Percentiles rank a stretch among this genome's conserved stretches.
Conservation (phyloP, 2,329 filamentous ascomycete species). For the Podosphaera fusca region DNA sequence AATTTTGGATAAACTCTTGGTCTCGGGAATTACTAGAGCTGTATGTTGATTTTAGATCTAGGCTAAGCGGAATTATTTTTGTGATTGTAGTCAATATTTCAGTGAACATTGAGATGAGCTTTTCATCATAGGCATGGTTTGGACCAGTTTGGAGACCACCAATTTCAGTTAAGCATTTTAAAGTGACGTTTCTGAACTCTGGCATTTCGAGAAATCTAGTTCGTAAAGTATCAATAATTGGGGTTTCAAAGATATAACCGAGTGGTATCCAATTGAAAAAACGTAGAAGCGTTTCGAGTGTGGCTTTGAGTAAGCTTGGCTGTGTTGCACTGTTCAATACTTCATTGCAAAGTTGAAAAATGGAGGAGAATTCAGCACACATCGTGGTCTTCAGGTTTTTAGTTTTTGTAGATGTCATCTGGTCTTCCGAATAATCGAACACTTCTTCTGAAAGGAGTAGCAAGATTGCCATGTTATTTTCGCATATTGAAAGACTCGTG, state of each 20-base stretch:
- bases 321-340: slow-evolving; percentile 79
- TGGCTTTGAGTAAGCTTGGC: slow-evolving; percentile 80
- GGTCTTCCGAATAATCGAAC: slow-evolving; percentile 94
- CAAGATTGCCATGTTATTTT: slow-evolving; percentile 99
- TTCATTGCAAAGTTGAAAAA: slow-evolving; percentile 93
- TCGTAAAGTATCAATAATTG: slow-evolving; percentile 80
- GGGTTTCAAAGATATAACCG: slow-evolving; percentile 96
- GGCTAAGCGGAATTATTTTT: slow-evolving; percentile 70
- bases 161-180: slow-evolving; percentile 95
- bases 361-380: slow-evolving; percentile 95
- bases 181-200: slow-evolving; percentile 87
- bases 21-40: slow-evolving; percentile 76
- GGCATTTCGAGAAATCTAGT: slow-evolving; percentile 81
- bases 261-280: slow-evolving; percentile 99
- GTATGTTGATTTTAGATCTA: slow-evolving; percentile 83
- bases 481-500: slow-evolving; percentile 87
- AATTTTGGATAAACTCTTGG: slow-evolving; percentile 92
- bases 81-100: slow-evolving; percentile 84
- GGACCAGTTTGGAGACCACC: slow-evolving; percentile 71
- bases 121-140: slow-evolving; percentile 66
- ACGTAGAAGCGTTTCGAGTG: slow-evolving; percentile 77
- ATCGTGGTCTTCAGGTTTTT: slow-evolving; percentile 94
- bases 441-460: slow-evolving; percentile 91
- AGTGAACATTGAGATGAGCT: slow-evolving; percentile 95
- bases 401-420: slow-evolving; percentile 97